Percentiles rank a stretch among this genome's conserved stretches.
Evolutionary conservation across 768 basidiomycete species (phyloP).

Genomic region (Termitomyces sp.): DNA sequence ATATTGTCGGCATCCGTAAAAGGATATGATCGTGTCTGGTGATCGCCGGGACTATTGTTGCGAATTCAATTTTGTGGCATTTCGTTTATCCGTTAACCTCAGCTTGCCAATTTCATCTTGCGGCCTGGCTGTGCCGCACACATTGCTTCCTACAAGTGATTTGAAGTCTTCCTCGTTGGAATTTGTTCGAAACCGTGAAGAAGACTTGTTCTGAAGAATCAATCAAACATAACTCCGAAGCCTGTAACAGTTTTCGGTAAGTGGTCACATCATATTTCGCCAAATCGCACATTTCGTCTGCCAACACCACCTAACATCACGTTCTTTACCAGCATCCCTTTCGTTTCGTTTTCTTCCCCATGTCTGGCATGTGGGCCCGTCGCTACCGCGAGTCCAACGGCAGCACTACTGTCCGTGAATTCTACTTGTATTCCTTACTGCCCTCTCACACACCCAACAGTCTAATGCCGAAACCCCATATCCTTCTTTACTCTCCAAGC

Average conservation of each 20-base stretch:
- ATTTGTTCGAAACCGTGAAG: not conserved
- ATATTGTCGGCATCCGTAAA: not conserved
- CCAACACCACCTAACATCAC: constrained; percentile 3
- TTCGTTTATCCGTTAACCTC: constrained; percentile 1
- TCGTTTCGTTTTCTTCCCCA: constrained; percentile 1
- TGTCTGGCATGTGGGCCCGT: constrained; percentile 13
- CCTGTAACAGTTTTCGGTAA: constrained; percentile 6
- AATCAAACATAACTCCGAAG: constrained; percentile 1
- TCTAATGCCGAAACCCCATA: constrained; percentile 20
- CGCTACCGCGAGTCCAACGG: constrained; percentile 13
- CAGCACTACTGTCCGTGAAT: constrained; percentile 12
- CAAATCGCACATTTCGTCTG: not conserved
- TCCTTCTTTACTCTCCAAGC: constrained; percentile 11
- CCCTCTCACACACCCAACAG: constrained; percentile 4
- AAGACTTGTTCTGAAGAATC: no score
- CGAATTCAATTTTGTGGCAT: not conserved
- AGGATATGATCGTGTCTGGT: not conserved
- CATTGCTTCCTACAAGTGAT: not conserved
- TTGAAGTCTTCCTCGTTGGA: not conserved
- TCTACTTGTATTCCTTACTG: not conserved
- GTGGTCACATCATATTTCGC: constrained; percentile 7
- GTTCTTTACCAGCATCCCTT: constrained; percentile 5
- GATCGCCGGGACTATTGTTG: constrained; percentile 8
- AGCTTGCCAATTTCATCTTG: not conserved
- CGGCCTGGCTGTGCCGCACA: constrained; percentile 2